phyloP scores from a whole-genome alignment of 192 early-diverging fungal species.

The Linnemannia exigua region DNA sequence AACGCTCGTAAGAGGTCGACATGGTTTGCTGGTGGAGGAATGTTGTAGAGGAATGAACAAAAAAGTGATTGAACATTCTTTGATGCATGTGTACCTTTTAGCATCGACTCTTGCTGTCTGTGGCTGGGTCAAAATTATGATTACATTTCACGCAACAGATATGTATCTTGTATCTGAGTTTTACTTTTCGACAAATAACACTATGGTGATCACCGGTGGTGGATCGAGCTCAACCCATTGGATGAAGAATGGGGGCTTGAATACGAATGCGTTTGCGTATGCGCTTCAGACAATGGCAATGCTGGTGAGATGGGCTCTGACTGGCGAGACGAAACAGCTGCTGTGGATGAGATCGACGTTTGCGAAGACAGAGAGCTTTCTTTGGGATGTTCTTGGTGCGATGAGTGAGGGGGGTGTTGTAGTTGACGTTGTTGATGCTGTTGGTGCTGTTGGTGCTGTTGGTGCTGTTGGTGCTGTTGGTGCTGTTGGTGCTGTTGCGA shows the following conservation, averaged over 20 bases:
- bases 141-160: no score
- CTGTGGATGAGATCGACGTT: constrained; percentile 16
- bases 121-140: no score
- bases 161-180: no score
- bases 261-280: background rate
- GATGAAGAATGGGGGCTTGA: background rate
- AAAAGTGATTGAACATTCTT: no score
- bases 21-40: background rate
- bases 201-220: background rate
- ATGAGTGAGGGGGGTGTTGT: background rate
- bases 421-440: background rate
- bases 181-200: background rate
- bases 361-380: background rate
- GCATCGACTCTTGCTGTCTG: no score
- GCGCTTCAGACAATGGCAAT: background rate
- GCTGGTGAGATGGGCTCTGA: constrained; percentile 6
- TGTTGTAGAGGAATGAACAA: background rate
- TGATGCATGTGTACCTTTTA: no score
- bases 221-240: background rate
- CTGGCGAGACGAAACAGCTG: constrained; percentile 28
- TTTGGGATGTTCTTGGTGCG: background rate
- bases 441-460: background rate
- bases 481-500: background rate
- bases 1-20: background rate
- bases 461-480: background rate